Base-by-base conservation (phyloP, 2,329 filamentous ascomycete genomes). In the Ophiocordyceps camponoti-floridani region DNA sequence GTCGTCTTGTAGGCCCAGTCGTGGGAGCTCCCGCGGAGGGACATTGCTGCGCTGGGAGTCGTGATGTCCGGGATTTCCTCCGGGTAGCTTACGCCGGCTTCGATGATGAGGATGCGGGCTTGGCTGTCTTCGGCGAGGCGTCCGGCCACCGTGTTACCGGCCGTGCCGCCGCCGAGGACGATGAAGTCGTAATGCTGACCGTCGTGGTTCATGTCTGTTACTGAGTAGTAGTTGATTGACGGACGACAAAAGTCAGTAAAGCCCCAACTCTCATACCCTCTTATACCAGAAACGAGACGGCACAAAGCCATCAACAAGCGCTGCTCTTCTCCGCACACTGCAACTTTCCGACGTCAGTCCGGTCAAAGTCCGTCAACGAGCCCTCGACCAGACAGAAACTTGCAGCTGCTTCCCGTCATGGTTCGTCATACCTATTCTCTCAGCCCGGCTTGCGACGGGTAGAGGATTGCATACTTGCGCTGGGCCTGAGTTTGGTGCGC, bases 1-100 rank as follows among this genome's bases (percentile, higher is more conserved):
- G 72, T 77, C 2, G 72, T 73, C 60, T 79, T 77, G 58, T 76
- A 79, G 0, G 61, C 62, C 72, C 72, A 78, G 56, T 79, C 74
- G 48, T 75, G 66, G 51, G 74, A 58, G 53, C 69, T 71, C 35
- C 64, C 66, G 14, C 73, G 68, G 1, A 77, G 65, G 4, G 68
- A 63, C 51, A 78, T 69, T 33, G 69, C 72, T 9, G 60, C 58
- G 1, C 69, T 63, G 1, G 72, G 74, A 4, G 71, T 76, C 4
- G 61, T 68, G 51, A 75, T 71, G 41, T 70, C 65, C 18, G 69
- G 64, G 40, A 72, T 58, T 6, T 70, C 61, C 6, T 63, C 55
- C 0, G 73, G 63, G 51, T 73, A 70, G 47, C 62, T 60, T 19
- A 61, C 58, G 11, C 68, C 69, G 6, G 68, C 69, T 51, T 73